Conservation (phyloP, 768 basidiomycete genomes). For the Hortiboletus campestris region DNA sequence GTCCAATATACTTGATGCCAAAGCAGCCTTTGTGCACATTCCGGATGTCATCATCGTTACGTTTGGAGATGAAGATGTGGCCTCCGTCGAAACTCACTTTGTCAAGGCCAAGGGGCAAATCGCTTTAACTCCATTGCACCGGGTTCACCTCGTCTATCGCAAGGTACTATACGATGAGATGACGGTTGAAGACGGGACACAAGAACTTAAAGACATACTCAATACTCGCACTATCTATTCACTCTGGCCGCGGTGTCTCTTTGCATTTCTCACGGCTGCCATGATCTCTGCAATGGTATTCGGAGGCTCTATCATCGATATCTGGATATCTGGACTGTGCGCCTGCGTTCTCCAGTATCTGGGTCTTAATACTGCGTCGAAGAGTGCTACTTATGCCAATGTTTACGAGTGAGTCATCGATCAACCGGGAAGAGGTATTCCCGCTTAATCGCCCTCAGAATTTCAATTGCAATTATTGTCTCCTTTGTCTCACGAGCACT, state of each 20-base stretch:
- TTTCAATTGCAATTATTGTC: constrained; percentile 80
- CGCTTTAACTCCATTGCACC: constrained; percentile 77
- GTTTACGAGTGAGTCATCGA: constrained; percentile 78
- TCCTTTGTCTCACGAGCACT: constrained; percentile 79
- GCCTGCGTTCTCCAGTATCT: constrained; percentile 74
- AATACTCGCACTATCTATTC: constrained; percentile 66
- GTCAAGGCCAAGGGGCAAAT: constrained; percentile 79
- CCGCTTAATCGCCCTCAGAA: constrained; percentile 42
- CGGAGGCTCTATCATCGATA: constrained; percentile 78
- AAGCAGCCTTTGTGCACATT: constrained; percentile 82
- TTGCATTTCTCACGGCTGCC: constrained; percentile 76
- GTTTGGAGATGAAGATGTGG: constrained; percentile 71
- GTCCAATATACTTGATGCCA: constrained; percentile 71
- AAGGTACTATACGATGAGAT: constrained; percentile 84
- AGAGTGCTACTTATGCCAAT: constrained; percentile 90
- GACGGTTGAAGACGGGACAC: constrained; percentile 67
- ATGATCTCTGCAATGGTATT: constrained; percentile 84
- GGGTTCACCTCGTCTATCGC: constrained; percentile 82
- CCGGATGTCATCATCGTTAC: constrained; percentile 78
- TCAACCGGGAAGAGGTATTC: not conserved
- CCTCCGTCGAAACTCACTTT: constrained; percentile 79
- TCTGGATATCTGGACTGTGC: constrained; percentile 74
- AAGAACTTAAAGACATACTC: constrained; percentile 63
- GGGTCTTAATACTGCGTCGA: constrained; percentile 77
- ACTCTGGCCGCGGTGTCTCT: constrained; percentile 60